These are phyloP conservation scores for Betula pendula DNA, from an alignment of 306 rosid species.

Conservation along the genomic window DNA sequence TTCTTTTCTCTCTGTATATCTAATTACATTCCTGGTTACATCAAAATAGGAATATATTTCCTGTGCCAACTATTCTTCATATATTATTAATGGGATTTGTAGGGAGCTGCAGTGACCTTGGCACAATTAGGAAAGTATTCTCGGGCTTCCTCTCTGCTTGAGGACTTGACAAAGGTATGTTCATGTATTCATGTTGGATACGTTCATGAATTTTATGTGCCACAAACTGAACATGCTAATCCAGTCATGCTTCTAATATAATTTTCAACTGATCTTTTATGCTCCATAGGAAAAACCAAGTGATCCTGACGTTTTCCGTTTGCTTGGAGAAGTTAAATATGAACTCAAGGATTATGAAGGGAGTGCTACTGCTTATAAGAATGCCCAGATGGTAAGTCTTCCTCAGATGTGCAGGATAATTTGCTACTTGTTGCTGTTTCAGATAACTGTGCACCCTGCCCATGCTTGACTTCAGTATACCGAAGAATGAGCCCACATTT, in stretches of 20 bases:
- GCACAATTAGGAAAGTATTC: conserved; percentile 83
- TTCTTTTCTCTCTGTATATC: neutral
- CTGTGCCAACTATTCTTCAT: conserved; percentile 10
- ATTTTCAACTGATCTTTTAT: conserved; percentile 15
- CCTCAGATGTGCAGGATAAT: conserved; percentile 24
- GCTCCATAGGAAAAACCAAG: conserved; percentile 60
- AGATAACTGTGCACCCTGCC: conserved; percentile 10
- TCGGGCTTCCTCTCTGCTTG: conserved; percentile 75
- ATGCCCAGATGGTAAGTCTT: conserved; percentile 63
- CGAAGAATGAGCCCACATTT: neutral
- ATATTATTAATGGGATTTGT: conserved; percentile 38
- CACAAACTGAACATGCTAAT: conserved; percentile 11
- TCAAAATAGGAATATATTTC: conserved; percentile 9
- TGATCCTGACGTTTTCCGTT: conserved; percentile 80
- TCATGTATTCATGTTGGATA: conserved; percentile 21
- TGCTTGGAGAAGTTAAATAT: conserved; percentile 90
- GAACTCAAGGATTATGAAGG: conserved; percentile 78
- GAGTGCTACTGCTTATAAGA: conserved; percentile 79
- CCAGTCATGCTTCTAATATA: conserved; percentile 8
- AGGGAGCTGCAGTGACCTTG: conserved; percentile 94
- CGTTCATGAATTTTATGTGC: conserved; percentile 7
- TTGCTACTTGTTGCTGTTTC: conserved; percentile 16
- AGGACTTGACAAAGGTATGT: conserved; percentile 74
- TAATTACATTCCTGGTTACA: neutral
- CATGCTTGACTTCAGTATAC: conserved; percentile 14